Conservation (phyloP, 2,329 filamentous ascomycete genomes). For the Monosporascus sp. region DNA sequence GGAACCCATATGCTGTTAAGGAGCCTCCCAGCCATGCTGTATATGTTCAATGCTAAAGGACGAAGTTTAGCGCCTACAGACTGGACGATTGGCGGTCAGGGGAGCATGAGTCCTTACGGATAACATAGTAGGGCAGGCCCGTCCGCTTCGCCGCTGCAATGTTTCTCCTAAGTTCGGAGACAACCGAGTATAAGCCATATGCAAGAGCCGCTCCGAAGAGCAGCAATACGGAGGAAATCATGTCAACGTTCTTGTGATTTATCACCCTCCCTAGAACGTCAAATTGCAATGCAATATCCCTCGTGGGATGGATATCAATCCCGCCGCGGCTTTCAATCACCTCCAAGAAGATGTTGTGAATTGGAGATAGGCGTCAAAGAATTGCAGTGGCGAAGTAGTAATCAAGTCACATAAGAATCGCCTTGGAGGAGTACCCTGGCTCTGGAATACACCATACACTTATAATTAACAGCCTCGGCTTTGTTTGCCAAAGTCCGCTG, state of each 20-base stretch:
- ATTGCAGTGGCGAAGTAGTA: neutral
- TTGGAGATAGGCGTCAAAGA: neutral
- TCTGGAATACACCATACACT: neutral
- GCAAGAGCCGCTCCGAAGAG: slow-evolving; percentile 28
- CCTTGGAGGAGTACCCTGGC: neutral
- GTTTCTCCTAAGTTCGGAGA: slow-evolving; percentile 36
- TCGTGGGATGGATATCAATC: neutral
- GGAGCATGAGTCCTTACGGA: slow-evolving; percentile 37
- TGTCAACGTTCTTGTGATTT: slow-evolving; percentile 9
- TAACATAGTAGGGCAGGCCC: slow-evolving; percentile 47
- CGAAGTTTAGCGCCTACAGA: slow-evolving; percentile 5
- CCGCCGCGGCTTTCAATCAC: neutral
- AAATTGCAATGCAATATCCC: neutral
- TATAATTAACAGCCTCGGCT: neutral
- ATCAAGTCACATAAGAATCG: neutral
- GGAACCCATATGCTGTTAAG: slow-evolving; percentile 50
- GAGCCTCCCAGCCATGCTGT: slow-evolving; percentile 51
- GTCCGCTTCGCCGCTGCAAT: slow-evolving; percentile 45
- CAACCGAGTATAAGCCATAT: slow-evolving; percentile 27
- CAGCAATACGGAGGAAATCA: slow-evolving; percentile 32
- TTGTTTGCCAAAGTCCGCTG: too few species aligned
- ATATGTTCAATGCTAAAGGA: slow-evolving; percentile 40
- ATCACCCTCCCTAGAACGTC: neutral
- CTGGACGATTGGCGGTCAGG: neutral
- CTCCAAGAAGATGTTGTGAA: too few species aligned